Evolutionary conservation across 495 filamentous ascomycete species (phyloP).

Genomic region (Aspergillus sparsus): DNA sequence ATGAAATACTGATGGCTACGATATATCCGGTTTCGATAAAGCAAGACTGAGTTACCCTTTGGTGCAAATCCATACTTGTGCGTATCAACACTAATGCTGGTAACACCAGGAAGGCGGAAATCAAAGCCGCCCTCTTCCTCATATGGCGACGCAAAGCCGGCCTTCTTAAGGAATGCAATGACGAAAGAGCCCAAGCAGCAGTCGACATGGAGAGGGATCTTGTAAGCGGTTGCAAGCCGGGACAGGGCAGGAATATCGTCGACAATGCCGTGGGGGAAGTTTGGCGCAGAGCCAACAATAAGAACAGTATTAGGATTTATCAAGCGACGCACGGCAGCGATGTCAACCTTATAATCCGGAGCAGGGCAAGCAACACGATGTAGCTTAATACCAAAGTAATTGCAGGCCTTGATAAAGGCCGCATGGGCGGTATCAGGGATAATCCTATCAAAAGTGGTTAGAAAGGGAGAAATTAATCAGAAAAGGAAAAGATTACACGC

Average conservation of each 20-base stretch:
- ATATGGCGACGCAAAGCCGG: constrained; percentile 69
- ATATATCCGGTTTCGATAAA: constrained; percentile 80
- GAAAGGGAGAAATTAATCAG: constrained; percentile 6
- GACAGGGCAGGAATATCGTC: constrained; percentile 90
- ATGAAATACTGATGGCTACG: constrained; percentile 94
- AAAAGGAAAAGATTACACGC: constrained; percentile 18
- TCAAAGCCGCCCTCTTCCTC: constrained; percentile 79
- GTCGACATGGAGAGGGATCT: constrained; percentile 91
- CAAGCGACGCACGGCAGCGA: constrained; percentile 72
- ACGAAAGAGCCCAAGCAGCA: constrained; percentile 97
- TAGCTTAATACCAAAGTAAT: constrained; percentile 93
- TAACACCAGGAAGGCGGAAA: constrained; percentile 91
- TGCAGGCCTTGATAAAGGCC: constrained; percentile 91
- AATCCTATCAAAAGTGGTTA: constrained; percentile 60
- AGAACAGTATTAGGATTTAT: constrained; percentile 97
- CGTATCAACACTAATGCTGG: constrained; percentile 92
- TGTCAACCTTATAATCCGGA: constrained; percentile 79
- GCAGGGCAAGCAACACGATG: constrained; percentile 89
- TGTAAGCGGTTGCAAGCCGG: constrained; percentile 73
- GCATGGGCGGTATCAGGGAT: constrained; percentile 92
- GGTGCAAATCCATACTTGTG: constrained; percentile 99
- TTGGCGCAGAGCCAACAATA: constrained; percentile 92
- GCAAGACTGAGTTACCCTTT: constrained; percentile 88
- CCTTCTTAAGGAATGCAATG: constrained; percentile 84
- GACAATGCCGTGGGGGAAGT: constrained; percentile 97